A percentile compares a stretch with the other conserved stretches of the same genome.
Evolutionary conservation across 805 yeast species (phyloP).

Genomic region (Saturnispora saitoi): DNA sequence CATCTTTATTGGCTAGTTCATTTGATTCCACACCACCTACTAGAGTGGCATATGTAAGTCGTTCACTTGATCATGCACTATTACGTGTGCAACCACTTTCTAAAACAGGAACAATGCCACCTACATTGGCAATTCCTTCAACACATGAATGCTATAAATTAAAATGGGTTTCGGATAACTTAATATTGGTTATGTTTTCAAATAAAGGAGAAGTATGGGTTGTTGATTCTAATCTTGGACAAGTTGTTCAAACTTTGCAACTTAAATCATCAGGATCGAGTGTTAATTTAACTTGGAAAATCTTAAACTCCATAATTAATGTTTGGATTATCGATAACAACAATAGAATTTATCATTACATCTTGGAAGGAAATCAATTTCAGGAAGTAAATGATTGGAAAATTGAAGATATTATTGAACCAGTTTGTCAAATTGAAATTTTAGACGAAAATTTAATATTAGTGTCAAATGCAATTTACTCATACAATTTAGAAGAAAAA

Average conservation of each 20-base stretch:
- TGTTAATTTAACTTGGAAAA: not conserved
- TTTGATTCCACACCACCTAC: constrained; percentile 5
- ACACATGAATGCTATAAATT: not conserved
- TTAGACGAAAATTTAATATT: constrained; percentile 1
- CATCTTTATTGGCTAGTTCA: constrained; percentile 1
- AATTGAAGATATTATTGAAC: constrained; percentile 9
- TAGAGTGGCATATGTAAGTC: constrained; percentile 9
- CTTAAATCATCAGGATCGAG: not conserved
- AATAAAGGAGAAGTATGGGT: constrained; percentile 5
- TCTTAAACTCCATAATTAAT: not conserved
- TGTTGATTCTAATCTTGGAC: constrained; percentile 4
- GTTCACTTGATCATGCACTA: constrained; percentile 8
- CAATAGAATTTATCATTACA: constrained; percentile 11
- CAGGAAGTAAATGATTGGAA: constrained; percentile 7
- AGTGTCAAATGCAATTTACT: constrained; percentile 13
- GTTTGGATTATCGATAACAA: constrained; percentile 8
- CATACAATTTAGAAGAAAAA: constrained; percentile 9
- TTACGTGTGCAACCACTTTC: constrained; percentile 9
- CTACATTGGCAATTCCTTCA: constrained; percentile 1
- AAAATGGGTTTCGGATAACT: constrained; percentile 2
- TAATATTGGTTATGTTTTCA: not conserved
- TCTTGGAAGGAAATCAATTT: constrained; percentile 5
- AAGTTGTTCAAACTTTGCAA: not conserved
- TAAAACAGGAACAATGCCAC: not conserved
- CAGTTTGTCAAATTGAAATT: constrained; percentile 9